Conservation (phyloP, 192 early-diverging fungal species). For the Umbelopsis sp. region DNA sequence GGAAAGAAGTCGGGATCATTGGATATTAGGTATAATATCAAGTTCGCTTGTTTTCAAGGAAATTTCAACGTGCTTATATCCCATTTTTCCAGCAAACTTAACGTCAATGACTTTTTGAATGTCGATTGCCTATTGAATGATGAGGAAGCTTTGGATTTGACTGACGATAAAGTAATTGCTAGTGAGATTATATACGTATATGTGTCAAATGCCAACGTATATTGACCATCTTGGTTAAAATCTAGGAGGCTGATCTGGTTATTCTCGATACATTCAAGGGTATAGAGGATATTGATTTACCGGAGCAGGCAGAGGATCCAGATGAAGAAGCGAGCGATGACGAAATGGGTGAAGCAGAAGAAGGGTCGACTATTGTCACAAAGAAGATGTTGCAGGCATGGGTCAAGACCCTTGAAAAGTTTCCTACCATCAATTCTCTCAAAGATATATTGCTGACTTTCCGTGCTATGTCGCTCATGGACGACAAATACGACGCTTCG, state of each 20-base stretch:
- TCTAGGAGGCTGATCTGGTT: constrained; percentile 21
- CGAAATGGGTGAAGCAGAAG: constrained; percentile 30
- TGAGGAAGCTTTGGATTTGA: constrained; percentile 11
- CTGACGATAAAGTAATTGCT: constrained; percentile 39
- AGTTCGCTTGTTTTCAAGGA: not conserved
- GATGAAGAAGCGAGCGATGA: constrained; percentile 20
- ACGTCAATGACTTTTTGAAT: constrained; percentile 49
- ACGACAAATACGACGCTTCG: constrained; percentile 49
- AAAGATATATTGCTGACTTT: constrained; percentile 83
- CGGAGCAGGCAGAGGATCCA: constrained; percentile 33
- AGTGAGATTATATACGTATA: not conserved
- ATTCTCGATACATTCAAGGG: constrained; percentile 33
- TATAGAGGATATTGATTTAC: constrained; percentile 15
- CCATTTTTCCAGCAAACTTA: constrained; percentile 13
- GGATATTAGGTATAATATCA: not conserved
- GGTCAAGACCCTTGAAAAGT: constrained; percentile 45
- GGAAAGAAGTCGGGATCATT: not conserved
- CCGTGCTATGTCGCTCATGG: constrained; percentile 75
- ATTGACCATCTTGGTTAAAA: not conserved
- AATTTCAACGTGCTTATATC: not conserved
- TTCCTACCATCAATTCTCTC: constrained; percentile 70
- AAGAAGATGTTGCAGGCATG: constrained; percentile 53
- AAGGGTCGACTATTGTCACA: constrained; percentile 57
- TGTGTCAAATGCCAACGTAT: too few species aligned
- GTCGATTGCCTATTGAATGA: constrained; percentile 31